Evolutionary conservation across 2,329 filamentous ascomycete genomes (phyloP).

Genomic region (Meredithiella fracta): DNA sequence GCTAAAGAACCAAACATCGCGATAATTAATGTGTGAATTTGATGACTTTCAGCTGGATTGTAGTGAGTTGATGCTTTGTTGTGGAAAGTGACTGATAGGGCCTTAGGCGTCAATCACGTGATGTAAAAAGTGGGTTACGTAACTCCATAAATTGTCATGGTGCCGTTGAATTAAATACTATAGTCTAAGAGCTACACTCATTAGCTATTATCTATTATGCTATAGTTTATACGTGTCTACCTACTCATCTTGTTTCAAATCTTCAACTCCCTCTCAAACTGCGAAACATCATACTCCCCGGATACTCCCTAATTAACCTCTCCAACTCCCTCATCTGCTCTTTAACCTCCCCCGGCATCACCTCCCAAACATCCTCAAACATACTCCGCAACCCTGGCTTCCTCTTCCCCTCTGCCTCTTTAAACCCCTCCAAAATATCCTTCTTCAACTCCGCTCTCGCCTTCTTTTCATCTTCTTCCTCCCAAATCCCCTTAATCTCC

Average conservation of each 20-base stretch:
- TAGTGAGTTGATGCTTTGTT: too few species aligned
- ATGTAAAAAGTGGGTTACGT: too few species aligned
- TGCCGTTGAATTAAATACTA: too few species aligned
- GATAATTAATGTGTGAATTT: too few species aligned
- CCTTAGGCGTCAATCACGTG: too few species aligned
- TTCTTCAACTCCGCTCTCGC: conserved; percentile 49
- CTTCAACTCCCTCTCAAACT: conserved; percentile 53
- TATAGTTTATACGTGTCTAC: neutral
- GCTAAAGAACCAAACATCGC: too few species aligned
- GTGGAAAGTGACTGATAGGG: too few species aligned
- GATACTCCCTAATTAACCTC: conserved; percentile 68
- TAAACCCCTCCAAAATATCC: conserved; percentile 69
- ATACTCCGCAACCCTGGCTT: conserved; percentile 54
- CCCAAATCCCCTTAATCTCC: conserved; percentile 68
- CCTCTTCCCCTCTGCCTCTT: conserved; percentile 65
- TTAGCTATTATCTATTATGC: neutral
- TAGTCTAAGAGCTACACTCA: neutral
- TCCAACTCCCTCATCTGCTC: conserved; percentile 57
- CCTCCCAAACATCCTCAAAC: conserved; percentile 83
- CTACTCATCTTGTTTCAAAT: neutral
- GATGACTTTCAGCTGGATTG: too few species aligned
- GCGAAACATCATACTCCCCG: conserved; percentile 77
- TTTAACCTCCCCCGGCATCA: conserved; percentile 62
- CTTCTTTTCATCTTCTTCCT: conserved; percentile 65
- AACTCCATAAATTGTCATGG: too few species aligned